Percentiles rank a stretch among this genome's conserved stretches.
Evolutionary conservation across 257 asterid genomes (phyloP).

Genomic region (Solanum rostratum): DNA sequence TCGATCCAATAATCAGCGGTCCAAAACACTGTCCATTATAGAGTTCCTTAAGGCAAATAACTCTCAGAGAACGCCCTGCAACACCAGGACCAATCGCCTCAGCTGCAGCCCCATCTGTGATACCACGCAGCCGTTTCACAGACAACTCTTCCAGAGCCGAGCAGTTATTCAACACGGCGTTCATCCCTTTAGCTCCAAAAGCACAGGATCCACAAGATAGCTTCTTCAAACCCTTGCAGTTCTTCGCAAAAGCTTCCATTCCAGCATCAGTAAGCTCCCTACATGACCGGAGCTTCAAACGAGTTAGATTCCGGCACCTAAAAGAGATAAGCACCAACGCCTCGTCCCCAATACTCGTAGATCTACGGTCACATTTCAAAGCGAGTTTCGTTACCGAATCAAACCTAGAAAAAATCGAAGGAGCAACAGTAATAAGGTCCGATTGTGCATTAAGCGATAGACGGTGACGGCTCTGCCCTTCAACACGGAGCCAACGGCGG

Average conservation of each 20-base stretch:
- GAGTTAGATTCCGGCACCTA: conserved; percentile 46
- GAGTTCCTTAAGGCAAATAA: conserved; percentile 69
- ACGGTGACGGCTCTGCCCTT: conserved; percentile 90
- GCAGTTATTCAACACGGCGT: conserved; percentile 56
- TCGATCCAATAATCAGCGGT: conserved; percentile 58
- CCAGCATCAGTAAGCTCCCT: conserved; percentile 74
- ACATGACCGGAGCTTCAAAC: conserved; percentile 82
- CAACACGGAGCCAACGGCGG: conserved; percentile 73
- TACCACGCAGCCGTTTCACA: conserved; percentile 66
- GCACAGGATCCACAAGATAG: conserved; percentile 76
- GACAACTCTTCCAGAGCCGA: conserved; percentile 59
- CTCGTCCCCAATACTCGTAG: conserved; percentile 59
- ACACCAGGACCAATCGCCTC: conserved; percentile 57
- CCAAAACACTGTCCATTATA: conserved; percentile 75
- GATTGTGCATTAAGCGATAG: conserved; percentile 62
- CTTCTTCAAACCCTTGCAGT: conserved; percentile 56
- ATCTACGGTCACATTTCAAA: conserved; percentile 87
- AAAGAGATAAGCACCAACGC: conserved; percentile 47
- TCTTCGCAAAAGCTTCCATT: conserved; percentile 41
- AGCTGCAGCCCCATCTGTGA: conserved; percentile 37
- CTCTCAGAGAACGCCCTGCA: conserved; percentile 33
- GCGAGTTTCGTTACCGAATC: conserved; percentile 79
- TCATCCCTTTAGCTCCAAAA: conserved; percentile 79
- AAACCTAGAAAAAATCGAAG: conserved; percentile 51
- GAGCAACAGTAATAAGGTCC: conserved; percentile 27